Percentiles rank a stretch among this genome's conserved stretches.
phyloP scores from a whole-genome alignment of 106 monocot genomes.

The Cymbidium sinense region DNA sequence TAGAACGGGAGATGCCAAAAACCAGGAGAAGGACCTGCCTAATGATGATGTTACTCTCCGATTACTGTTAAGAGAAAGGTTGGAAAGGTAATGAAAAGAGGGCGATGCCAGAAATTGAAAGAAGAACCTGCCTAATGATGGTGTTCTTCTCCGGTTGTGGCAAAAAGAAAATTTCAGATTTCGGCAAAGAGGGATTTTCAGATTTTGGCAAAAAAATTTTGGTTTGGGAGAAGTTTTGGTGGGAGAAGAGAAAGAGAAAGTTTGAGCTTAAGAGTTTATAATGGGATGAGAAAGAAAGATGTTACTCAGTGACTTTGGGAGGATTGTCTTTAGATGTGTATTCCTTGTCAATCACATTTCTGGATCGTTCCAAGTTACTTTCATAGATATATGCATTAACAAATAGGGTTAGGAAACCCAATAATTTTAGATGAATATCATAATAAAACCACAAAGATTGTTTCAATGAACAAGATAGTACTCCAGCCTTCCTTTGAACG shows the following conservation, averaged over 20 bases:
- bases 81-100: too few species aligned
- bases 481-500: background rate
- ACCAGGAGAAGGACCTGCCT: too few species aligned
- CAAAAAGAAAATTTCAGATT: too few species aligned
- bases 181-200: too few species aligned
- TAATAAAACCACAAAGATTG: background rate
- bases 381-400: background rate
- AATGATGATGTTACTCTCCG: too few species aligned
- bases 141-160: too few species aligned
- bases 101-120: too few species aligned
- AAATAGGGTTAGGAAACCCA: background rate
- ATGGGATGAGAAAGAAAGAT: constrained; percentile 46
- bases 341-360: background rate
- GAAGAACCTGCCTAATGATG: too few species aligned
- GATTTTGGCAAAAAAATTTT: too few species aligned
- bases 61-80: too few species aligned
- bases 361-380: background rate
- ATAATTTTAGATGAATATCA: background rate
- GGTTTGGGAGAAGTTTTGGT: too few species aligned
- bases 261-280: constrained; percentile 58
- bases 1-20: too few species aligned
- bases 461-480: background rate
- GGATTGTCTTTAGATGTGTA: constrained; percentile 15
- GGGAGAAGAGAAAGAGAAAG: constrained; percentile 65
- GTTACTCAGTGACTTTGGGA: constrained; percentile 60